Evolutionary conservation across 257 asterid species (phyloP), one percentile per base, ranked within the genome.

Genomic region (Primulina eburnea): DNA sequence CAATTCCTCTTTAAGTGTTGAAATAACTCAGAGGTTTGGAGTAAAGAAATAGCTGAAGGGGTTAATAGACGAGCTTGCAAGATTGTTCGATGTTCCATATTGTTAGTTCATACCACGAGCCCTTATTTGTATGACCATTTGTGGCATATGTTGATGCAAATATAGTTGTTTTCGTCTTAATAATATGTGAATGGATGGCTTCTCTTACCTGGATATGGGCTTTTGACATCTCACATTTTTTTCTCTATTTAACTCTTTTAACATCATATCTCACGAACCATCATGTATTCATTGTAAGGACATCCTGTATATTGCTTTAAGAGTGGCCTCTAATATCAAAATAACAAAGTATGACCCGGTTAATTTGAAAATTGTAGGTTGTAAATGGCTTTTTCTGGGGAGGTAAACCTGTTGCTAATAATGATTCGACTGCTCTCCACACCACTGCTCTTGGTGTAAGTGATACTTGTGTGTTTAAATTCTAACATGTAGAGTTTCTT

Each of bases 401-500:
- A 38, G 95, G 95, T 58, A 83, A 89, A 76, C 89, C 85, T 72
- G 88, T 92, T 67, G 76, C 84, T 79, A 68, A 68, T 78, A 80
- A 80, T 62, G 88, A 86, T 74, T 75, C 77, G 7, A 59, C 79
- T 37, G 76, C 81, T 60, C 81, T 53, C 62, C 82, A 66, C 64
- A 57, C 78, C 62, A 92, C 98, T 60, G 88, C 94, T 72, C 94
- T 92, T 75, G 98, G 98, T 75, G 98, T 92, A 80, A 86, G 96
- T 83, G 62, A 79, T 68, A 62, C 30, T 71, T 33, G 47, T 60
- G 24, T 58, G 47, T 37, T 62, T 12, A 68, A 61, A 17, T 56
- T 68, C 65, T 67, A 52, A 65, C 59, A 50, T 47, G 47, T 24
- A 57, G 35, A 53, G 20, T 16, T 59, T 60, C 24, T 64, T 66